Percentiles rank a stretch among this genome's conserved stretches.
phyloP scores from a whole-genome alignment of 768 basidiomycete genomes.

The Phanerodontia chrysosporium region DNA sequence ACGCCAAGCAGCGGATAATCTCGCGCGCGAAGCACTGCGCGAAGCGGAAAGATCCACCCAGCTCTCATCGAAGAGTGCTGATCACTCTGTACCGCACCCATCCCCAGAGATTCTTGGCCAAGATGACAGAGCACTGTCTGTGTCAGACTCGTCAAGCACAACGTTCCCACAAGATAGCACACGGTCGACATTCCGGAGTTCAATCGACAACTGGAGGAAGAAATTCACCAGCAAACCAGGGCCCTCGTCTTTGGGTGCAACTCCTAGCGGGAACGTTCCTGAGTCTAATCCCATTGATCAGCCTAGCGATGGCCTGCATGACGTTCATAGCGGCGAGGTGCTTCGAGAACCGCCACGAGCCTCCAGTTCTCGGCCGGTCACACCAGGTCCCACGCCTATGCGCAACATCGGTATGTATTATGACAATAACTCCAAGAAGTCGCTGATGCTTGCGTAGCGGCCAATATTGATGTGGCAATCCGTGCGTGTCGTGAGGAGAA shows the following conservation, averaged over 20 bases:
- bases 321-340: slow-evolving; percentile 6
- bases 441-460: slow-evolving; percentile 31
- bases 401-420: slow-evolving; percentile 37
- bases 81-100: not conserved
- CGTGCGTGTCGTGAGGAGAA: slow-evolving; percentile 70
- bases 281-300: no score
- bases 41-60: slow-evolving; percentile 31
- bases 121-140: not conserved
- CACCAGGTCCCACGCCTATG: slow-evolving; percentile 34
- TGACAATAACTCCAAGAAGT: not conserved
- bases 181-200: not conserved
- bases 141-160: not conserved
- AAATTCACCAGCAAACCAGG: not conserved
- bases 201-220: slow-evolving; percentile 5
- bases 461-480: slow-evolving; percentile 69
- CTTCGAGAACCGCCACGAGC: slow-evolving; percentile 8
- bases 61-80: not conserved
- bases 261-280: not conserved
- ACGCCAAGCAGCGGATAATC: slow-evolving; percentile 49
- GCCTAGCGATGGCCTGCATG: not conserved
- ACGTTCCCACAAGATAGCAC: not conserved
- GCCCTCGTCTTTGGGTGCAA: not conserved
- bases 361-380: slow-evolving; percentile 10
- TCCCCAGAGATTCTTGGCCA: not conserved
- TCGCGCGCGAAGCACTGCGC: slow-evolving; percentile 31